Evolutionary conservation across 495 filamentous ascomycete genomes (phyloP), one percentile per base, ranked within the genome.

Genomic region (Neurospora sp.): DNA sequence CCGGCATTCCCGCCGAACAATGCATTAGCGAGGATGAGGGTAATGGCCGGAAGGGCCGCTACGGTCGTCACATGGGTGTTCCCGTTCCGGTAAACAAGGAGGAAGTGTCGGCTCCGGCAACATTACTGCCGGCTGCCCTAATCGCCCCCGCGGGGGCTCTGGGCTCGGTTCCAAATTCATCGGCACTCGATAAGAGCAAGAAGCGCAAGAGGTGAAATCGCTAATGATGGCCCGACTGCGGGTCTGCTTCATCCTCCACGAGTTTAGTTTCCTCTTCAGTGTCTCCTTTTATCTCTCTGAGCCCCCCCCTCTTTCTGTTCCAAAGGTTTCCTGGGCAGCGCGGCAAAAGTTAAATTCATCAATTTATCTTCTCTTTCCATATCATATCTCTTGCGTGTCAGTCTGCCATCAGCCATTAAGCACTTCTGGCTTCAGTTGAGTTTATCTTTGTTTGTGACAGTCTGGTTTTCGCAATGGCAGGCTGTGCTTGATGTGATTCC

Each of bases 11-110:
- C 69, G 88, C 93, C 71, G 94, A 98, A 48, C 91, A 93, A 69
- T 99, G 96, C 81, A 88, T 98, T 80, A 97, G 94, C 82, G 96
- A 99, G 81, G 96, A 99, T 74, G 96, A 99, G 80, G 92, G 92
- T 42, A 98, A 97, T 81, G 95, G 94, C 43, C 90, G 96, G 76
- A 97, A 97, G 80, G 96, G 96, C n/a, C 89, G 96, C 13, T 97
- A 96, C 77, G 96, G 94, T 69, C 91, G 94, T 54, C 93, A 97
- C 80, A 98, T 98, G 94, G 94, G 94, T 59, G 93, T 98, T n/a
- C 88, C 93, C 3, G 87, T 97, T 77, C 24, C 54, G 6, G 54
- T 36, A 28, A 93, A 93, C 84, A 93, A 92, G 76, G 82, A 85
- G 4, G 83, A 85, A 31, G 71, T 79, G 40, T 40, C 78, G 69